Conservation (phyloP, 2,329 filamentous ascomycete genomes). For the Cytospora leucostoma region DNA sequence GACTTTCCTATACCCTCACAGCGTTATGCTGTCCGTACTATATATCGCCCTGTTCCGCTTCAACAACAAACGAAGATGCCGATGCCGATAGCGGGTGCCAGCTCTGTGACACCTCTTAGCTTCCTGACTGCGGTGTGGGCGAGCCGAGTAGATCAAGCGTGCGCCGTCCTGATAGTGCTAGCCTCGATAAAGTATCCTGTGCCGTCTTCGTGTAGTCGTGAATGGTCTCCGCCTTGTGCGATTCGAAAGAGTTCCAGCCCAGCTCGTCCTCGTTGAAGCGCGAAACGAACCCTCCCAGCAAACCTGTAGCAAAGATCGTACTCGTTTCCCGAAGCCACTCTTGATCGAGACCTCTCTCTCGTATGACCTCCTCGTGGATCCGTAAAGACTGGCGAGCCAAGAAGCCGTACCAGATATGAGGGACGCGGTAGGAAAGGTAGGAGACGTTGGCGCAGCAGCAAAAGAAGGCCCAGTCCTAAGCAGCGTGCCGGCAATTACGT, state of each 20-base stretch:
- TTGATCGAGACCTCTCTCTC: background rate
- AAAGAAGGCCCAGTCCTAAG: background rate
- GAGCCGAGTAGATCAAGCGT: background rate
- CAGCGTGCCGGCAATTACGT: background rate
- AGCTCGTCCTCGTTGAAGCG: background rate
- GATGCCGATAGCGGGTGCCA: background rate
- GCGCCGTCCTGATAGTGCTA: background rate
- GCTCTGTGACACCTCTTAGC: background rate
- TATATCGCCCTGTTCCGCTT: background rate
- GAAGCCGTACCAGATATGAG: slow-evolving; percentile 1
- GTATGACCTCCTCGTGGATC: background rate
- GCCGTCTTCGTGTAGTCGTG: background rate
- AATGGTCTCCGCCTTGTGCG: background rate
- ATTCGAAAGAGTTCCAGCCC: background rate
- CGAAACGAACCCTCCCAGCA: background rate
- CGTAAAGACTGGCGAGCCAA: slow-evolving; percentile 5
- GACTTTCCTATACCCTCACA: slow-evolving; percentile 11
- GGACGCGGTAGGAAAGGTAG: background rate
- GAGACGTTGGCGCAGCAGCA: slow-evolving; percentile 2
- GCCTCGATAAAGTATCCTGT: background rate
- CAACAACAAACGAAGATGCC: background rate
- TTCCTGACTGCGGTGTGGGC: background rate
- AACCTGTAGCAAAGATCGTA: background rate
- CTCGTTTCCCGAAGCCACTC: background rate
- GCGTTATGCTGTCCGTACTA: slow-evolving; percentile 12